These are phyloP conservation scores for Tilletia indica DNA, from an alignment of 1,284 basidiomycete species.

Conservation along the genomic window DNA sequence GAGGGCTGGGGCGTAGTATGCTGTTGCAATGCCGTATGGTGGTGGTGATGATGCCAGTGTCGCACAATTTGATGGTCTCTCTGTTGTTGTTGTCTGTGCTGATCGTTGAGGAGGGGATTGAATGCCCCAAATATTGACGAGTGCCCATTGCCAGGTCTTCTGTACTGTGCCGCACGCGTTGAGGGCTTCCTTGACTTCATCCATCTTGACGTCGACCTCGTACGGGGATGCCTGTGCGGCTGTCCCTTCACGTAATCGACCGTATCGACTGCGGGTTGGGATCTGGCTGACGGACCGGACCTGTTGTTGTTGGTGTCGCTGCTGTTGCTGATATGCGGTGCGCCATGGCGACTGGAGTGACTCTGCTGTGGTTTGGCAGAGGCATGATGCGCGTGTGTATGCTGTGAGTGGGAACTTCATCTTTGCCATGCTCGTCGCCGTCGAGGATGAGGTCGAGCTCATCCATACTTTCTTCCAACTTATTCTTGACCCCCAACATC, in stretches of 20 bases:
- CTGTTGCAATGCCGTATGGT: constrained; percentile 36
- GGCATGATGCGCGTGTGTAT: too few relatives aligned
- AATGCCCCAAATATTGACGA: constrained; percentile 13
- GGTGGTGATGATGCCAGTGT: constrained; percentile 9
- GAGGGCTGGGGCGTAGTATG: constrained; percentile 45
- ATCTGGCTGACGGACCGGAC: too few relatives aligned
- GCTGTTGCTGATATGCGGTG: too few relatives aligned
- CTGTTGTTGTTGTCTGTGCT: background rate
- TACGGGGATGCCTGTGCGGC: background rate
- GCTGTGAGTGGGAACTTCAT: too few relatives aligned
- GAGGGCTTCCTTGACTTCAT: constrained; percentile 9
- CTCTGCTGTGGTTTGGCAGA: too few relatives aligned
- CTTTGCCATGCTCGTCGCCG: too few relatives aligned
- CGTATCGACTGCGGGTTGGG: constrained; percentile 7
- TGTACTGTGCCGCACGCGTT: constrained; percentile 9
- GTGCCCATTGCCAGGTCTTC: constrained; percentile 10
- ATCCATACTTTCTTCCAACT: too few relatives aligned
- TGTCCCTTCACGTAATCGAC: background rate
- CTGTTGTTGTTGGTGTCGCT: too few relatives aligned
- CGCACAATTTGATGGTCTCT: background rate
- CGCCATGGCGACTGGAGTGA: too few relatives aligned
- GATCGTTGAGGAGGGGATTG: background rate
- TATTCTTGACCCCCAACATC: too few relatives aligned
- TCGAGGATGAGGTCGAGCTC: background rate
- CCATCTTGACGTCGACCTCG: constrained; percentile 19